These are phyloP conservation scores for Rubia yunnanensis DNA, from an alignment of 257 asterid species.

Conservation along the genomic window DNA sequence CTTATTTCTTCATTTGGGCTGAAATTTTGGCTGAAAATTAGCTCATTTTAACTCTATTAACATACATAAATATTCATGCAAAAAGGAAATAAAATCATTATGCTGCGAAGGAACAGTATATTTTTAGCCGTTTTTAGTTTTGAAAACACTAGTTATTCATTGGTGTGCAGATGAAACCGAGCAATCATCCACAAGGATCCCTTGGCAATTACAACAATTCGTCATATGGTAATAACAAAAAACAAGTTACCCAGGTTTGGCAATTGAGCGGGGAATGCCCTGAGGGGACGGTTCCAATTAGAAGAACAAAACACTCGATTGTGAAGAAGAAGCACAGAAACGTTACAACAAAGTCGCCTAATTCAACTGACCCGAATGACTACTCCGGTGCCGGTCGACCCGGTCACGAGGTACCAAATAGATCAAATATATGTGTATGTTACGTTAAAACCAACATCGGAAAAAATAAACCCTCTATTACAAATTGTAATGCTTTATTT, in stretches of 20 bases:
- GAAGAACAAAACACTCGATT: slow-evolving; percentile 27
- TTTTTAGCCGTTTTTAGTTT: no score
- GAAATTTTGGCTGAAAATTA: no score
- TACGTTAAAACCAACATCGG: no score
- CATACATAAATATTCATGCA: no score
- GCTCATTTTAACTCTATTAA: no score
- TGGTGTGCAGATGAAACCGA: slow-evolving; percentile 13
- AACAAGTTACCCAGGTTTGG: slow-evolving; percentile 44
- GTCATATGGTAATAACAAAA: neutral
- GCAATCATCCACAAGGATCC: slow-evolving; percentile 44
- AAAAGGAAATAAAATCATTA: no score
- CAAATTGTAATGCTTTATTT: no score
- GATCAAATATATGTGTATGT: no score
- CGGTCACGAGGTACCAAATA: slow-evolving; percentile 22
- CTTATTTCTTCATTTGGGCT: no score
- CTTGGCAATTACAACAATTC: slow-evolving; percentile 25
- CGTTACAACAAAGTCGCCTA: neutral
- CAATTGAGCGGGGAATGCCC: slow-evolving; percentile 61
- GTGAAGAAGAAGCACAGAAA: slow-evolving; percentile 9
- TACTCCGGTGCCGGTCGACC: no score
- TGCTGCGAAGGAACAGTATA: no score
- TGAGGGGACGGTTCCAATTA: slow-evolving; percentile 50
- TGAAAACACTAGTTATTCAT: neutral
- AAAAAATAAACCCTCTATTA: no score
- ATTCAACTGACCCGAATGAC: neutral